These are phyloP conservation scores for Aspergillus neotritici DNA, from an alignment of 2,329 filamentous ascomycete species.

Conservation along the genomic window DNA sequence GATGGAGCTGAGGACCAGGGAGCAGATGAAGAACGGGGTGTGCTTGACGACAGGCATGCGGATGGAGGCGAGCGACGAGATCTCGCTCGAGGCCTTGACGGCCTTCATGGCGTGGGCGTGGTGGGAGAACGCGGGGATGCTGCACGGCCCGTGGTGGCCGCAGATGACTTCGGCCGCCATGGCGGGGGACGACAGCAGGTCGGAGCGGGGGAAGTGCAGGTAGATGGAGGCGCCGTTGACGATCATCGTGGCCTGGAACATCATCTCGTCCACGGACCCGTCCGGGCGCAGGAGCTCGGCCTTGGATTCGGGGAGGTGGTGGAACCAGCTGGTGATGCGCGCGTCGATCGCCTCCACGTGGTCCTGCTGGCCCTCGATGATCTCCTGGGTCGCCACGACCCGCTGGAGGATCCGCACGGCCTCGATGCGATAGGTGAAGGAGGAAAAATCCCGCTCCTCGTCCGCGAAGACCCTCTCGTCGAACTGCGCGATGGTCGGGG, in stretches of 20 bases:
- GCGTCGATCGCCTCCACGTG: slow-evolving; percentile 57
- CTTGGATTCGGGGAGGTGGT: slow-evolving; percentile 71
- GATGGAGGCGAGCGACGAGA: slow-evolving; percentile 66
- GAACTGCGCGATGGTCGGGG: slow-evolving; percentile 65
- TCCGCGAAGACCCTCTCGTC: slow-evolving; percentile 70
- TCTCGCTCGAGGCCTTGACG: slow-evolving; percentile 69
- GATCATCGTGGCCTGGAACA: slow-evolving; percentile 88
- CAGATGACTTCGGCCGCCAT: slow-evolving; percentile 46
- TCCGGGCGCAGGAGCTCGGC: slow-evolving; percentile 62
- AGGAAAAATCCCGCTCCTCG: slow-evolving; percentile 65
- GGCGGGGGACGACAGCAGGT: slow-evolving; percentile 55
- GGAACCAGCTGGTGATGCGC: slow-evolving; percentile 65
- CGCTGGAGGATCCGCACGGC: slow-evolving; percentile 72
- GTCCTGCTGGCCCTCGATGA: slow-evolving; percentile 42
- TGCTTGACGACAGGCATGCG: slow-evolving; percentile 59
- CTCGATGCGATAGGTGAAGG: slow-evolving; percentile 78
- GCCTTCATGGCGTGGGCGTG: slow-evolving; percentile 69
- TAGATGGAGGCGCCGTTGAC: slow-evolving; percentile 59
- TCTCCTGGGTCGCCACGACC: slow-evolving; percentile 52
- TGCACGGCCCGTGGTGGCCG: slow-evolving; percentile 34
- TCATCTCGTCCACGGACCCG: slow-evolving; percentile 75
- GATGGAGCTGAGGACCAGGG: slow-evolving; percentile 70
- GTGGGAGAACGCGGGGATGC: slow-evolving; percentile 37
- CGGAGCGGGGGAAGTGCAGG: slow-evolving; percentile 72
- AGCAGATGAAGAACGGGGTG: slow-evolving; percentile 78